Evolutionary conservation across 768 basidiomycete genomes (phyloP), one percentile per base, ranked within the genome.

Genomic region (Russula emetica): DNA sequence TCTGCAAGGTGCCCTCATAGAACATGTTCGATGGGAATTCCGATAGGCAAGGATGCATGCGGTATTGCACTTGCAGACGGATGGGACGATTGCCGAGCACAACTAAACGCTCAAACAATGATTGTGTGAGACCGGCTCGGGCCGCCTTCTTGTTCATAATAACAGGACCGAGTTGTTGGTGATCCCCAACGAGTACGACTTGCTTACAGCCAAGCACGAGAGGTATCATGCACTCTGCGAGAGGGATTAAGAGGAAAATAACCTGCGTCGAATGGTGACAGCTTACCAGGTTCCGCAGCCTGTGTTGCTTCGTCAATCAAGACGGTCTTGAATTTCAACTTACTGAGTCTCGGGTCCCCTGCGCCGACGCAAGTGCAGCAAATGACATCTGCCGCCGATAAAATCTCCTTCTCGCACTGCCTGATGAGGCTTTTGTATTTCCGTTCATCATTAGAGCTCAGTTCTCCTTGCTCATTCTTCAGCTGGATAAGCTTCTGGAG

Each of bases 61-160:
- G 95, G 73, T 99, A 99, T 76, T 99, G 97, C 32, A 99, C 97
- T 77, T 98, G 96, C 32, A 99, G 85, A 60, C 97, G 94, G 72
- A 99, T 99, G 24, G 97, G 97, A 32, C 94, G 84, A 75, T 99
- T 99, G 36, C 88, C 87, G 62, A 98, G 87, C 51, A 98, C 82
- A 66, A 99, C 94, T 53, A 99, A 87, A 51, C 97, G 90, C 74
- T 99, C 97, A 70, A 99, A 99, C 22, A 99, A 86, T 0, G 97
- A 99, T 72, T 98, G 97, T 0, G 95, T 98, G 44, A 99, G 83
- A 22, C 97, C 97, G 5, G 97, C 97, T n/a, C 94, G 91, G 2
- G 97, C 96, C 0, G 97, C 97, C 73, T 99, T 98, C 84, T 99
- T 99, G 84, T 98, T 99, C 97, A 99, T 98, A 74, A 99, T 98